Evolutionary conservation across 306 rosid species (phyloP).

Genomic region (Lathyrus tuberosus): DNA sequence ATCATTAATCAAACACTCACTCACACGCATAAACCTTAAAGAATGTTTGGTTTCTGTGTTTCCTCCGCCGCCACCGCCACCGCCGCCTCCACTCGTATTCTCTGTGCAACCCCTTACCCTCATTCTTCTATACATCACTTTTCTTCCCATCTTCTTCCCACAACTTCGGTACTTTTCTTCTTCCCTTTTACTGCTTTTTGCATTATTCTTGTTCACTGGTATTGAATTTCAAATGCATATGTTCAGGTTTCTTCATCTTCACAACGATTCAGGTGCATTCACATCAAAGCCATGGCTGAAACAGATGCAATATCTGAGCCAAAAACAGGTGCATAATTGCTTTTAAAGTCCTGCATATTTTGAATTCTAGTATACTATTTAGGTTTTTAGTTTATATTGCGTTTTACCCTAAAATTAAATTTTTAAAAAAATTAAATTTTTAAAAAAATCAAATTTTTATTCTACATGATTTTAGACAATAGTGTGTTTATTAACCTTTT

Average conservation of each 20-base stretch:
- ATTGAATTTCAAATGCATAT: constrained; percentile 35
- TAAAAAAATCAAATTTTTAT: neutral
- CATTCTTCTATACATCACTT: neutral
- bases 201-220: neutral
- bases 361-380: too few relatives aligned
- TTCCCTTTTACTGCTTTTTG: neutral
- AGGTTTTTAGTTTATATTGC: neutral
- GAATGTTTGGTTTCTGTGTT: constrained; percentile 38
- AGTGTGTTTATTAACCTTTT: constrained; percentile 8
- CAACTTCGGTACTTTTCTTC: constrained; percentile 35
- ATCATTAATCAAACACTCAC: neutral
- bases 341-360: too few relatives aligned
- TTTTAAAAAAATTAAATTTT: neutral
- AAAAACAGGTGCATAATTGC: too few relatives aligned
- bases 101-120: constrained; percentile 33
- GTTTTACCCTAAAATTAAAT: neutral
- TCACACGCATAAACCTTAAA: neutral
- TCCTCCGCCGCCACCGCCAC: constrained; percentile 34
- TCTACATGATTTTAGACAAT: constrained; percentile 2
- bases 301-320: constrained; percentile 41
- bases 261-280: constrained; percentile 38
- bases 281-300: constrained; percentile 71
- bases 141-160: constrained; percentile 34
- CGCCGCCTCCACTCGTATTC: constrained; percentile 19
- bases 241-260: constrained; percentile 41